Evolutionary conservation across 73 alveolate genomes (phyloP).

Genomic region (Paramecium sexaurelia): DNA sequence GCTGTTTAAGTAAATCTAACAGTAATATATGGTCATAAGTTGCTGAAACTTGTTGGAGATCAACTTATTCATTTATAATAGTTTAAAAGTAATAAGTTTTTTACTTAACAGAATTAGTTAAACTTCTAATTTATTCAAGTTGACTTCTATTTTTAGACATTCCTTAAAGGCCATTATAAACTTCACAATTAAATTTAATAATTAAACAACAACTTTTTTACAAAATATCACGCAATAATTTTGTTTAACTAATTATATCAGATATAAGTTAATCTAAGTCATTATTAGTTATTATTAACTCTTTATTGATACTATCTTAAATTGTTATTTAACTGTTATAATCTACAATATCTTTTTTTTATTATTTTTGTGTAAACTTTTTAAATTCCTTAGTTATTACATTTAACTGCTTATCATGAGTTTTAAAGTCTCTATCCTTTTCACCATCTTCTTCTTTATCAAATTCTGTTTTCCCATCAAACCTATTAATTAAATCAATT

Average conservation of each 20-base stretch:
- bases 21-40: not conserved
- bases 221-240: not conserved
- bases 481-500: not conserved
- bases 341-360: not conserved
- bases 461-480: not conserved
- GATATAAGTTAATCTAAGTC: not conserved
- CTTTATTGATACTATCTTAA: not conserved
- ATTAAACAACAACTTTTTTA: not conserved
- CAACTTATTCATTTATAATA: not conserved
- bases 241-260: not conserved
- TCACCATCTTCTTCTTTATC: not conserved
- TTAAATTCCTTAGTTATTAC: not conserved
- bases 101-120: not conserved
- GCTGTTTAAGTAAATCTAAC: not conserved
- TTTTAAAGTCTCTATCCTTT: not conserved
- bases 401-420: not conserved
- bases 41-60: not conserved
- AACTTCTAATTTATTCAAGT: not conserved
- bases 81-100: not conserved
- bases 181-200: not conserved
- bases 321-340: not conserved
- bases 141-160: not conserved
- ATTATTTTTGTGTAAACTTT: not conserved
- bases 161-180: not conserved
- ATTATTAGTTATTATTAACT: not conserved